phyloP scores from a whole-genome alignment of 768 basidiomycete genomes.

The Suillus discolor region DNA sequence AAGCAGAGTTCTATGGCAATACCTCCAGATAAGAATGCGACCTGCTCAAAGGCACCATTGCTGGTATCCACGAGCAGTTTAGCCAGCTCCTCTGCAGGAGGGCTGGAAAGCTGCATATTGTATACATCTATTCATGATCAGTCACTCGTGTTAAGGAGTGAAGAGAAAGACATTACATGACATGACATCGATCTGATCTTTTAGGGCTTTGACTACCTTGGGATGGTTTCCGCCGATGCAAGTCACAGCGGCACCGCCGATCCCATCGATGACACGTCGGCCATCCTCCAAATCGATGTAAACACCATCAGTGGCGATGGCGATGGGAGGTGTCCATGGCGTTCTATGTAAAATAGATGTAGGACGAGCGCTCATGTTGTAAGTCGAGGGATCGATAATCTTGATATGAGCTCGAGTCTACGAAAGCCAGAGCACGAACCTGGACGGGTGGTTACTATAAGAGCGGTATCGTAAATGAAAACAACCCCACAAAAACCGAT shows the following conservation, averaged over 20 bases:
- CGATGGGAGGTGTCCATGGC: constrained; percentile 74
- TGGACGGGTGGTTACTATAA: neutral
- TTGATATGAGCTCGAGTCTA: neutral
- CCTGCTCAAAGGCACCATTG: constrained; percentile 72
- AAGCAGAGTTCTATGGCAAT: constrained; percentile 1
- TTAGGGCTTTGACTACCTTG: constrained; percentile 69
- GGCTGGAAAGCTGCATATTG: constrained; percentile 81
- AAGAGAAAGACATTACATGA: constrained; percentile 54
- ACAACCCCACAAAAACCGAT: neutral
- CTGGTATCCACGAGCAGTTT: constrained; percentile 63
- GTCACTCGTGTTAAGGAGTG: neutral
- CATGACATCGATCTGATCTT: constrained; percentile 78
- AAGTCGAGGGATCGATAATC: neutral
- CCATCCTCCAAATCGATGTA: constrained; percentile 77
- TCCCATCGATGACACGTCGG: constrained; percentile 68
- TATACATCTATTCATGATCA: constrained; percentile 66
- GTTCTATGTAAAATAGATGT: constrained; percentile 65
- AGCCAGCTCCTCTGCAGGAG: constrained; percentile 81
- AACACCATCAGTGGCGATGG: constrained; percentile 63
- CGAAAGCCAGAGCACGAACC: neutral
- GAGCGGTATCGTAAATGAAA: neutral
- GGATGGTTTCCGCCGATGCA: constrained; percentile 79
- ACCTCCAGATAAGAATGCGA: constrained; percentile 80
- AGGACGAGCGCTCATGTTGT: constrained; percentile 7
- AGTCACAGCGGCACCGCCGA: constrained; percentile 85